Evolutionary conservation across 169 alveolate genomes (phyloP).

Genomic region (Cryptosporidium andersoni): DNA sequence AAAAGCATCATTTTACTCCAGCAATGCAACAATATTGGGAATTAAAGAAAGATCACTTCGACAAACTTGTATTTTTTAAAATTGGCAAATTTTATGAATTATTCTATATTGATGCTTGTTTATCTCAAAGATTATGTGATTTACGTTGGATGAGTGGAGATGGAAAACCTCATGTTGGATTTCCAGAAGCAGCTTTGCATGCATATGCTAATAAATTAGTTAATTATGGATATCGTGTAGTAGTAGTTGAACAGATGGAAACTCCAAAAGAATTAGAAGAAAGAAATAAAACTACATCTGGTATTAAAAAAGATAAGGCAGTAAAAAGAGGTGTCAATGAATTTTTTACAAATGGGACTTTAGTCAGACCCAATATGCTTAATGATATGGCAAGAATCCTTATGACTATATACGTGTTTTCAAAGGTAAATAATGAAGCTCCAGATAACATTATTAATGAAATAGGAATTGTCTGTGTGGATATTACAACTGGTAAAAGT

Average conservation of each 20-base stretch:
- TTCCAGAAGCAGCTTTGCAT: slow-evolving; percentile 97
- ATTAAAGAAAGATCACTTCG: slow-evolving; percentile 92
- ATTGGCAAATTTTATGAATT: slow-evolving; percentile 95
- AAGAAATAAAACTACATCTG: slow-evolving; percentile 81
- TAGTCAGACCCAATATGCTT: slow-evolving; percentile 82
- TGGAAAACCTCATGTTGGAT: slow-evolving; percentile 97
- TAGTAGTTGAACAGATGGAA: slow-evolving; percentile 98
- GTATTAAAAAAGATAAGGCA: slow-evolving; percentile 83
- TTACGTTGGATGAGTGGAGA: slow-evolving; percentile 98
- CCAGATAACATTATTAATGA: slow-evolving; percentile 70
- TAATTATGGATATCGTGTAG: slow-evolving; percentile 93
- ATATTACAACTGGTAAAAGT: slow-evolving; percentile 80
- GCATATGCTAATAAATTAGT: slow-evolving; percentile 91
- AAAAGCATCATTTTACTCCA: slow-evolving; percentile 90
- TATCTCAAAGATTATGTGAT: slow-evolving; percentile 90
- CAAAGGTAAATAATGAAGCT: slow-evolving; percentile 15
- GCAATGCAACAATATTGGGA: slow-evolving; percentile 98
- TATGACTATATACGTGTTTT: slow-evolving; percentile 43
- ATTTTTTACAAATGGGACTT: slow-evolving; percentile 94
- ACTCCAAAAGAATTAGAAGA: slow-evolving; percentile 94
- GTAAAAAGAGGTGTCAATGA: slow-evolving; percentile 91
- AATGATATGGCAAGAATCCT: slow-evolving; percentile 67
- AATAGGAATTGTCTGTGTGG: slow-evolving; percentile 86
- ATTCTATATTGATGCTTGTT: slow-evolving; percentile 94
- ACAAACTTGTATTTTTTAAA: slow-evolving; percentile 95